Base-by-base conservation (phyloP, 441 rosid genomes). In the Croton laevigatus region DNA sequence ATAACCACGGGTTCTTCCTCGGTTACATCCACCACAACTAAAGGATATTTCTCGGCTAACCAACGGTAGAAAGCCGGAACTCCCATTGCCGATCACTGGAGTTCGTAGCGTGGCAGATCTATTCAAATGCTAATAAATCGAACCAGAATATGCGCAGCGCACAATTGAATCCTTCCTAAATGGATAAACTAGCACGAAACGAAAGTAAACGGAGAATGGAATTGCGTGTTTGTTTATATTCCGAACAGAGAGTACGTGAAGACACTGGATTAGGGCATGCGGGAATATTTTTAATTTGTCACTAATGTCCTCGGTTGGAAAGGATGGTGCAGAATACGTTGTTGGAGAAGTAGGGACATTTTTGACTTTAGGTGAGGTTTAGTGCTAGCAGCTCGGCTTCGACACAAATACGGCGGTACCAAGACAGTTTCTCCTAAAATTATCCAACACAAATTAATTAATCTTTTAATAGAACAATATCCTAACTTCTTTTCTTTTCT, bases 61-160 rank as follows among this genome's bases (percentile, higher is more conserved):
- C 98, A 93, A 38, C 91, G 82, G 79, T 90, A 89, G 81, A 93
- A 93, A 44, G 98, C 89, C 17, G 94, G 97, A 10, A 91, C 94
- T 66, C 94, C 97, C 98, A 93, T 93, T 37, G 32, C 67, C 23
- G 32, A 52, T 13, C 52, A 72, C 61, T 53, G 74, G 42, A 59
- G 65, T 62, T 32, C 62, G 66, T 48, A 70, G 67, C 59, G 8
- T 32, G 27, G 8, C 23, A n/a, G 65, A 72, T 51, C 70, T 36
- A 17, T 17, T 1, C 53, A 22, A 52, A 5, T 23, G 4, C 14
- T 5, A 69, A 46, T 8, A 17, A 37, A 17, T 2, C 36, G 10
- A 52, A 17, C 13, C 65, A 55, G 46, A 49, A 52, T 16, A 13
- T 10, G 2, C 1, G 32, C 44, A 40, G 44, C 44, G 8, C 10